These are phyloP conservation scores for Exophiala alcalophila DNA, from an alignment of 2,329 filamentous ascomycete genomes.

Conservation along the genomic window DNA sequence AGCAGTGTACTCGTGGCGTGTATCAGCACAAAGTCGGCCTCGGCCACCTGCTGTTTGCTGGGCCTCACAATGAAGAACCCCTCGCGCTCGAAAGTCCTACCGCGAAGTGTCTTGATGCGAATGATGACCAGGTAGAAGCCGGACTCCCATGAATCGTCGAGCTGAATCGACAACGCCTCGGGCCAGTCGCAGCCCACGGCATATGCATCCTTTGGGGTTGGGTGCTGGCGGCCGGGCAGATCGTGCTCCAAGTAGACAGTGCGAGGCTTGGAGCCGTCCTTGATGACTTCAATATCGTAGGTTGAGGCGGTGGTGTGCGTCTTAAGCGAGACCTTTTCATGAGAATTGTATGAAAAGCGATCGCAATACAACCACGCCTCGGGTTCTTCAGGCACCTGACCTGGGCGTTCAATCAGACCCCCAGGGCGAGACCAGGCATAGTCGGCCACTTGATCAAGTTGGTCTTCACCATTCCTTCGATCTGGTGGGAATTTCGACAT, in stretches of 20 bases:
- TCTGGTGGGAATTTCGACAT: no score
- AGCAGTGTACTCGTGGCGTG: background rate
- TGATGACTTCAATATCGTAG: background rate
- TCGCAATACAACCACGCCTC: conserved; percentile 1
- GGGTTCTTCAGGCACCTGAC: background rate
- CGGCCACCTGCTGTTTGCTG: background rate
- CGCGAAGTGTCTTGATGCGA: background rate
- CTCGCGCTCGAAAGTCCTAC: background rate
- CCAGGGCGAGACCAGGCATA: conserved; percentile 2
- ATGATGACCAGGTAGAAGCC: conserved; percentile 3
- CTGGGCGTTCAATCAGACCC: background rate
- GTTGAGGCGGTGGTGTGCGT: background rate
- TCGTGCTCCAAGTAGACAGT: background rate
- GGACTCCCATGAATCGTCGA: conserved; percentile 1
- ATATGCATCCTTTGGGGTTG: background rate
- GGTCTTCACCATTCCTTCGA: no score
- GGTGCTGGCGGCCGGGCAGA: background rate
- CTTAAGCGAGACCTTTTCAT: background rate
- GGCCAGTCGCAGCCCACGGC: conserved; percentile 1
- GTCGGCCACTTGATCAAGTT: background rate
- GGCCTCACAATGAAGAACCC: conserved; percentile 7
- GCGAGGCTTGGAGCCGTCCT: background rate
- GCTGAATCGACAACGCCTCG: conserved; percentile 1
- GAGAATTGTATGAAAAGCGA: background rate
- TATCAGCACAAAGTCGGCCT: conserved; percentile 4